phyloP scores from a whole-genome alignment of 371 early-diverging fungal genomes.

The Mucor sp. region DNA sequence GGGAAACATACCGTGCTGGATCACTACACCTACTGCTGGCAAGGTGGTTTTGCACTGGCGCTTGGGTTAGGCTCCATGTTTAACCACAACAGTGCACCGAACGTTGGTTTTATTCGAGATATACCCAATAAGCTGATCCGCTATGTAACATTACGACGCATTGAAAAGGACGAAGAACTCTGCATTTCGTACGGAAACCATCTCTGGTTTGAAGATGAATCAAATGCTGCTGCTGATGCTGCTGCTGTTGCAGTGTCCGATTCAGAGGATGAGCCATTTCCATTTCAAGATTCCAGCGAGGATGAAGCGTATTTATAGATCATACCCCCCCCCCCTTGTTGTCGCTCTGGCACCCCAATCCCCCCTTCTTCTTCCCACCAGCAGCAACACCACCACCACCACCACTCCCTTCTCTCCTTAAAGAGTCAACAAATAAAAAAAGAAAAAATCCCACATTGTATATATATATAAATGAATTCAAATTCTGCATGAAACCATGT shows the following conservation, averaged over 20 bases:
- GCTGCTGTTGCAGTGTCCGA: not conserved
- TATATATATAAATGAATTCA: not conserved
- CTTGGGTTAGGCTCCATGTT: constrained; percentile 75
- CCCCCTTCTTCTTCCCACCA: not conserved
- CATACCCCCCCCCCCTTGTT: not conserved
- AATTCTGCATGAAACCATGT: constrained; percentile 15
- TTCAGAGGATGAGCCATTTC: constrained; percentile 22
- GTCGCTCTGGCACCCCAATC: too few relatives aligned
- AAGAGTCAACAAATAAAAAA: not conserved
- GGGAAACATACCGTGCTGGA: constrained; percentile 65
- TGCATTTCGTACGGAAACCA: constrained; percentile 72
- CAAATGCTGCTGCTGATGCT: not conserved
- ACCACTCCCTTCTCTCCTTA: not conserved
- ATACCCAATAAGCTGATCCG: constrained; percentile 56
- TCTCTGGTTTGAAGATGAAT: constrained; percentile 65
- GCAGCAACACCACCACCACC: too few relatives aligned
- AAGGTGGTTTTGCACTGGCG: constrained; percentile 64
- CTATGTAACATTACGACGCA: constrained; percentile 58
- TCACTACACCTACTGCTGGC: constrained; percentile 74
- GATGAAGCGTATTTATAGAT: not conserved
- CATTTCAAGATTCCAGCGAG: constrained; percentile 10
- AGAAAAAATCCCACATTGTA: not conserved
- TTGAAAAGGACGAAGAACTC: constrained; percentile 61
- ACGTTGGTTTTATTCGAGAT: constrained; percentile 68
- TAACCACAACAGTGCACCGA: constrained; percentile 63